These are phyloP conservation scores for Colletotrichum trifolii DNA, from an alignment of 2,329 filamentous ascomycete genomes.

Conservation along the genomic window DNA sequence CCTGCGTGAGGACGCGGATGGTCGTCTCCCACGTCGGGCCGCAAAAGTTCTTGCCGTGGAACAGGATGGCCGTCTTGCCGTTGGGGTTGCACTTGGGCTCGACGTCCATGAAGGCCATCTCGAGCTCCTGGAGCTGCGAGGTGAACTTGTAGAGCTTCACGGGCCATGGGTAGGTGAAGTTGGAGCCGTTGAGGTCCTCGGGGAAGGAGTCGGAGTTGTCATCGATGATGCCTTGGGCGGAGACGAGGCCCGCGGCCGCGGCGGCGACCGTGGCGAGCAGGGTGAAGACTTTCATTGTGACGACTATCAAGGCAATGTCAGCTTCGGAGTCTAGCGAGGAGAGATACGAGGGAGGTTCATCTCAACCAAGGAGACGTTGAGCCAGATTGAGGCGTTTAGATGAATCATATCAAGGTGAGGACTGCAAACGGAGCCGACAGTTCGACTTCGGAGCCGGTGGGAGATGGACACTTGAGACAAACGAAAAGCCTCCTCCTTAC, in stretches of 20 bases:
- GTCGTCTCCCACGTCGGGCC: slow-evolving; percentile 63
- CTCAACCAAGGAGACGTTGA: neutral
- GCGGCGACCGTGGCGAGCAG: slow-evolving; percentile 32
- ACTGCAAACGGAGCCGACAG: neutral
- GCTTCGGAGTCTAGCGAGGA: neutral
- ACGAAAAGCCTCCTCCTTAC: slow-evolving; percentile 14
- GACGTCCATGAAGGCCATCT: slow-evolving; percentile 69
- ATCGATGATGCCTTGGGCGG: slow-evolving; percentile 43
- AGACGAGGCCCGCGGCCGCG: slow-evolving; percentile 37
- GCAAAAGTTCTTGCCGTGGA: slow-evolving; percentile 69
- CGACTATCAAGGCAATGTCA: slow-evolving; percentile 3
- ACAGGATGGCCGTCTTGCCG: slow-evolving; percentile 57
- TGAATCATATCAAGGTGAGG: neutral
- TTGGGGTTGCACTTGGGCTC: slow-evolving; percentile 47
- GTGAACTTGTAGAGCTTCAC: slow-evolving; percentile 59
- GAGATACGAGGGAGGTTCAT: neutral
- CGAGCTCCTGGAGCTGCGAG: slow-evolving; percentile 58
- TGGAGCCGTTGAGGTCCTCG: slow-evolving; percentile 58
- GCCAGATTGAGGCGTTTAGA: neutral
- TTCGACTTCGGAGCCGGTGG: neutral
- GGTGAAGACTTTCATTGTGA: slow-evolving; percentile 38
- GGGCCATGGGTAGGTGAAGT: slow-evolving; percentile 64
- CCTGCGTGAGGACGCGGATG: slow-evolving; percentile 51
- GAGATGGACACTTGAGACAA: neutral
- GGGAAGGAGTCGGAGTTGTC: slow-evolving; percentile 52